Conservation (phyloP, 192 early-diverging fungal genomes). For the Entomortierella lignicola region DNA sequence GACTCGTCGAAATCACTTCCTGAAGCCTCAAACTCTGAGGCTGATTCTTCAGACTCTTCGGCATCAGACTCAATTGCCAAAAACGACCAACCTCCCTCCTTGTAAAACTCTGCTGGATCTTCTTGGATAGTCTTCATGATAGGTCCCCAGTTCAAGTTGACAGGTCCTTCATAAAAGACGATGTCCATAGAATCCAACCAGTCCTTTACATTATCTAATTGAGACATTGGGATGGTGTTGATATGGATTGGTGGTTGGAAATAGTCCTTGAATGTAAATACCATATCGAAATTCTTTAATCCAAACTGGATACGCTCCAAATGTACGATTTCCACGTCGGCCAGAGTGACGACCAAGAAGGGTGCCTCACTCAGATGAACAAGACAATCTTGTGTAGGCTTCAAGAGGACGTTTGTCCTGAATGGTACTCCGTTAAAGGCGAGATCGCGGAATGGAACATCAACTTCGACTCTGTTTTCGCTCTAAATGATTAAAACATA, state of each 20-base stretch:
- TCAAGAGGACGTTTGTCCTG: constrained; percentile 90
- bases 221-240: constrained; percentile 92
- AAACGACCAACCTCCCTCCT: constrained; percentile 94
- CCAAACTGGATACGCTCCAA: constrained; percentile 97
- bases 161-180: constrained; percentile 91
- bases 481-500: constrained; percentile 56
- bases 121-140: constrained; percentile 99
- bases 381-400: constrained; percentile 96
- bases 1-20: constrained; percentile 86
- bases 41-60: constrained; percentile 68
- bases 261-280: constrained; percentile 97
- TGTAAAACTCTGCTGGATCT: constrained; percentile 92
- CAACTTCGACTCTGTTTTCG: constrained; percentile 85
- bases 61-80: constrained; percentile 75
- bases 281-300: constrained; percentile 98
- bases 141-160: constrained; percentile 93
- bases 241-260: constrained; percentile 90
- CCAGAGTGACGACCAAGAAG: constrained; percentile 88
- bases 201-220: constrained; percentile 94
- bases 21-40: constrained; percentile 48
- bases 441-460: constrained; percentile 92
- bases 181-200: constrained; percentile 96
- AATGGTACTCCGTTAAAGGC: constrained; percentile 95
- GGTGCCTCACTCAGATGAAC: constrained; percentile 97
- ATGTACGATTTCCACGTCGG: constrained; percentile 95